Evolutionary conservation across 2,329 filamentous ascomycete genomes (phyloP), one percentile per base, ranked within the genome.

Genomic region (Colletotrichum karsti): DNA sequence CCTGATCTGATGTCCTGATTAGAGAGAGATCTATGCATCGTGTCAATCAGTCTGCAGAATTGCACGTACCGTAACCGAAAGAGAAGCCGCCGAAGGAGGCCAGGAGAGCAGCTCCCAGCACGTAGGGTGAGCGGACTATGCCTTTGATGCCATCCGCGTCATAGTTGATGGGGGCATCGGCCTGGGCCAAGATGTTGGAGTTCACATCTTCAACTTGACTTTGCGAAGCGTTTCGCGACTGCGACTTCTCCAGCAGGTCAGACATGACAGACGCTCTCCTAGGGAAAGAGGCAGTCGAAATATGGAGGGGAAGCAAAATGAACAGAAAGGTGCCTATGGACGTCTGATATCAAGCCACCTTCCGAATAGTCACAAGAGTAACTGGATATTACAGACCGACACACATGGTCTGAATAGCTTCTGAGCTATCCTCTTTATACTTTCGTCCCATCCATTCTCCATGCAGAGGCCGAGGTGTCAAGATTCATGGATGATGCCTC

Each of bases 61-160:
- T 8, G 2, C 15, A 53, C 30, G 13, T 57, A 63, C 60, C 61
- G 12, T 81, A 82, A 18, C 79, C 81, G 65, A 82, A 64, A 4
- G 61, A 64, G 24, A 64, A 64, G n/a, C 61, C 70, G 63, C 78
- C 81, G 30, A 84, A 73, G 4, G 77, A 81, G 0, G 82, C 82
- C 12, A 84, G 73, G 12, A 83, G 74, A 0, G 81, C 81, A 7
- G 80, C 80, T 7, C 80, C 79, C 15, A 82, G 77, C n/a, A 84
- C 79, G 58, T 78, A 83, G 0, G 78, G 76, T 1, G 79, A 81
- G 33, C 71, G 69, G 13, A 80, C 13, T 18, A 82, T 73, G 5
- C 76, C 78, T 24, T 67, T 61, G 48, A 79, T 53, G 9, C 78
- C 78, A 30, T 71, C 54, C 5, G 65, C 69, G 13, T 77, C 78